Percentiles rank a stretch among this genome's conserved stretches.
These are phyloP conservation scores for Viola pubescens DNA, from an alignment of 441 rosid genomes.

Conservation along the genomic window DNA sequence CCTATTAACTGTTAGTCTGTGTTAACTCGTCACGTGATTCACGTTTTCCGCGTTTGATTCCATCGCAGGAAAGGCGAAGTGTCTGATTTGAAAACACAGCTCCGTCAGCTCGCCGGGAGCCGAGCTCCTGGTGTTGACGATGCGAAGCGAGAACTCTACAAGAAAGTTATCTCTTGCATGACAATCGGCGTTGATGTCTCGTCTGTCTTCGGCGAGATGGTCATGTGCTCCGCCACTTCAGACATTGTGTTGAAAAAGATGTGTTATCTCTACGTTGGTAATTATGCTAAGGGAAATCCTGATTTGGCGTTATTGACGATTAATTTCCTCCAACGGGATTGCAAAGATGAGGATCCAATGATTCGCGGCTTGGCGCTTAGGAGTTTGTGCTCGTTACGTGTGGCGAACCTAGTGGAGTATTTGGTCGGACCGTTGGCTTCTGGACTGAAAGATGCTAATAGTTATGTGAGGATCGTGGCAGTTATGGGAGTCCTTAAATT, in stretches of 20 bases:
- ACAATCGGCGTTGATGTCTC: constrained; percentile 92
- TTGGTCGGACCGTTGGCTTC: constrained; percentile 84
- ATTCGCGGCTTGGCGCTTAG: constrained; percentile 91
- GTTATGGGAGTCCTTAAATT: constrained; percentile 82
- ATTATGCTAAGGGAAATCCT: constrained; percentile 91
- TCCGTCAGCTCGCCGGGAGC: constrained; percentile 94
- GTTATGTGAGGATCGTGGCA: constrained; percentile 80
- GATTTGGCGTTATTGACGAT: constrained; percentile 87
- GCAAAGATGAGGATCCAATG: constrained; percentile 94
- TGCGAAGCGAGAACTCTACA: constrained; percentile 87
- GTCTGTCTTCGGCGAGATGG: constrained; percentile 96
- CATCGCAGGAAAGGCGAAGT: constrained; percentile 78
- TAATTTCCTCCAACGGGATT: constrained; percentile 93
- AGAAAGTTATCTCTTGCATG: constrained; percentile 93
- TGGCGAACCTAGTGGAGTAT: constrained; percentile 85
- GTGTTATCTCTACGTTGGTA: constrained; percentile 97
- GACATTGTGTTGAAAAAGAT: constrained; percentile 96
- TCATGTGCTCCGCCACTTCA: constrained; percentile 95
- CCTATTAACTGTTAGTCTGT: neutral
- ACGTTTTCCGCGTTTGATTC: neutral
- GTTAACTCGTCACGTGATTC: constrained; percentile 26
- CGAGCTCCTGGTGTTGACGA: constrained; percentile 91
- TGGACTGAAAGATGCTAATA: constrained; percentile 71
- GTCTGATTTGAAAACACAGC: constrained; percentile 78
- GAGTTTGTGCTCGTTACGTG: constrained; percentile 76